These are phyloP conservation scores for Hondaea fermentalgiana DNA, from an alignment of 108 stramenopile genomes.

Conservation along the genomic window DNA sequence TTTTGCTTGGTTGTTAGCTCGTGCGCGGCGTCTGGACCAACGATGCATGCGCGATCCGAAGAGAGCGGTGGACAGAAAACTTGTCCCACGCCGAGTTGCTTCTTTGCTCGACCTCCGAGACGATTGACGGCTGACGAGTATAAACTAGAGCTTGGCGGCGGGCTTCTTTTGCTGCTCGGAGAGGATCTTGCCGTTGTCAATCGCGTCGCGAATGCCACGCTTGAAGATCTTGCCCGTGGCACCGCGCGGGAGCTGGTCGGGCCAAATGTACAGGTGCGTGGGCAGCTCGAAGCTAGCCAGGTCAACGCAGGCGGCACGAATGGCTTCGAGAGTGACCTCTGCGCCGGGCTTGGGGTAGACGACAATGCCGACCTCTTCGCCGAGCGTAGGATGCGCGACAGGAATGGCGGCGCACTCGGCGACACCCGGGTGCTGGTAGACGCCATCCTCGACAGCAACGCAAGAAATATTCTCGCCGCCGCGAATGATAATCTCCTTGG, in stretches of 20 bases:
- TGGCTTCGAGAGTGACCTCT: not conserved
- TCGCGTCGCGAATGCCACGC: not conserved
- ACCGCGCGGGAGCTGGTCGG: not conserved
- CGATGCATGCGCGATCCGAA: too few relatives aligned
- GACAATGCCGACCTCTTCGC: conserved; percentile 12
- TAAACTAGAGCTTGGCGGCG: not conserved
- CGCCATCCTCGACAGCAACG: conserved; percentile 25
- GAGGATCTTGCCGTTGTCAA: not conserved
- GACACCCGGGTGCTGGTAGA: conserved; percentile 20
- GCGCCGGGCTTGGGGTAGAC: conserved; percentile 1
- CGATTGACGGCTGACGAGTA: too few relatives aligned
- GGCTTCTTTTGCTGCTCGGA: not conserved
- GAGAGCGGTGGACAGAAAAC: too few relatives aligned
- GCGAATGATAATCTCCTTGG: conserved; percentile 28
- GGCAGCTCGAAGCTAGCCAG: not conserved
- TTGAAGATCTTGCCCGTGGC: conserved; percentile 13
- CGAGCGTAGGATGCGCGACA: not conserved
- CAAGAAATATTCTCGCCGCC: conserved; percentile 26
- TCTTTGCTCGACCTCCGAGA: too few relatives aligned
- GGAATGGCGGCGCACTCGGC: not conserved
- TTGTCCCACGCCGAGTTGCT: too few relatives aligned
- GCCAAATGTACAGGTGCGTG: not conserved
- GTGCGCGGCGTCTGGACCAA: too few relatives aligned
- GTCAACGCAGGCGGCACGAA: not conserved
- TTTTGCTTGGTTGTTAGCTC: too few relatives aligned